Percentiles rank a stretch among this genome's conserved stretches.
These are phyloP conservation scores for Salvia rosmarinus DNA, from an alignment of 257 asterid species.

Conservation along the genomic window DNA sequence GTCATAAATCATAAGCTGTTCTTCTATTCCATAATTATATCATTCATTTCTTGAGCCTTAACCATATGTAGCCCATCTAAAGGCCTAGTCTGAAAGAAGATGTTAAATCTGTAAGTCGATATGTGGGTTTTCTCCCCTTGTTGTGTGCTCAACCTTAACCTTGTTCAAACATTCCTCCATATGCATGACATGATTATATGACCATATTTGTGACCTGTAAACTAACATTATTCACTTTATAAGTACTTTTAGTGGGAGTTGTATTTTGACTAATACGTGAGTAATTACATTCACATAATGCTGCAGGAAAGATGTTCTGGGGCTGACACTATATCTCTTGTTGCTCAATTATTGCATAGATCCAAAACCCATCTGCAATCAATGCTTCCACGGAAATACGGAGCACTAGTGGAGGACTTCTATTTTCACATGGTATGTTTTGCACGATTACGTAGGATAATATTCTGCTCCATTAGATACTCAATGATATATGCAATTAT, in stretches of 20 bases:
- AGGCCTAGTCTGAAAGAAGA: slow-evolving; percentile 14
- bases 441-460: slow-evolving; percentile 19
- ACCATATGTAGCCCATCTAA: slow-evolving; percentile 5
- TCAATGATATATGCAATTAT: slow-evolving; percentile 14
- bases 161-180: background rate
- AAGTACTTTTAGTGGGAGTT: slow-evolving; percentile 23
- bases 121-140: slow-evolving; percentile 1
- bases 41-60: slow-evolving; percentile 29
- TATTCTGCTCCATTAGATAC: slow-evolving; percentile 15
- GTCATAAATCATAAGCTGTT: background rate
- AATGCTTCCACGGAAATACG: slow-evolving; percentile 80
- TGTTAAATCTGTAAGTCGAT: slow-evolving; percentile 5
- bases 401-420: slow-evolving; percentile 83
- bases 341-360: slow-evolving; percentile 92
- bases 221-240: slow-evolving; percentile 7
- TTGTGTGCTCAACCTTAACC: slow-evolving; percentile 1
- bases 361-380: slow-evolving; percentile 90
- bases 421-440: slow-evolving; percentile 77
- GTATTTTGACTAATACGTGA: slow-evolving; percentile 32
- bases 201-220: slow-evolving; percentile 14
- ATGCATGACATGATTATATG: slow-evolving; percentile 15
- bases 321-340: slow-evolving; percentile 85
- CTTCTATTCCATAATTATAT: slow-evolving; percentile 24
- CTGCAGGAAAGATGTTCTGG: slow-evolving; percentile 99
- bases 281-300: slow-evolving; percentile 41